Conservation (phyloP, 2,329 filamentous ascomycete genomes). For the Ophiognomonia clavigignenti-juglandacearum region DNA sequence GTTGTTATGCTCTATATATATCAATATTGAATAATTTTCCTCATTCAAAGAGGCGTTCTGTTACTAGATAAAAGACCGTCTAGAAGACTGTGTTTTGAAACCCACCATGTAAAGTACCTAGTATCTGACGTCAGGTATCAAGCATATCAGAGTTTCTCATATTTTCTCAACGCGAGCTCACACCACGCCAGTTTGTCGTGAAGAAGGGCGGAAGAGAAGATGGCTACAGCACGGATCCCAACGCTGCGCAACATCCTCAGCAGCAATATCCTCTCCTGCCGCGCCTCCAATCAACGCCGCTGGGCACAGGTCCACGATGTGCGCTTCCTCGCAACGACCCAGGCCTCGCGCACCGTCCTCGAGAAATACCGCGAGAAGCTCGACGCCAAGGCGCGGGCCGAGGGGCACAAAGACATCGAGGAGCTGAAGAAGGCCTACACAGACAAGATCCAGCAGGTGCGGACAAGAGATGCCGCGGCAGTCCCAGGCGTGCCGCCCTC, state of each 20-base stretch:
- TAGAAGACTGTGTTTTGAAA: too few species aligned
- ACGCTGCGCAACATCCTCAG: constrained; percentile 42
- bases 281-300: constrained; percentile 58
- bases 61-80: too few species aligned
- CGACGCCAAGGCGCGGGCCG: constrained; percentile 65
- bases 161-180: too few species aligned
- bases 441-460: constrained; percentile 72
- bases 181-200: too few species aligned
- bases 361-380: constrained; percentile 90
- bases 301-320: constrained; percentile 93
- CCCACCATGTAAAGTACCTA: too few species aligned
- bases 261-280: constrained; percentile 27
- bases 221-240: constrained; percentile 45
- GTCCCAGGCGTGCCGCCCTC: constrained; percentile 25
- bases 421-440: constrained; percentile 78
- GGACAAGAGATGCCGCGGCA: constrained; percentile 60
- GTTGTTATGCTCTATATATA: too few species aligned
- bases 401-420: constrained; percentile 65
- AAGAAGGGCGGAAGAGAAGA: constrained; percentile 26
- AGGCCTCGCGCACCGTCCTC: constrained; percentile 59
- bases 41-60: too few species aligned
- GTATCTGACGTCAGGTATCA: too few species aligned
- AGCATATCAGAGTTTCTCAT: too few species aligned
- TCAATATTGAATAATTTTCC: too few species aligned
- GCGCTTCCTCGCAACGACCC: constrained; percentile 80